Evolutionary conservation across 495 filamentous ascomycete species (phyloP).

Genomic region (Talaromyces adpressus): DNA sequence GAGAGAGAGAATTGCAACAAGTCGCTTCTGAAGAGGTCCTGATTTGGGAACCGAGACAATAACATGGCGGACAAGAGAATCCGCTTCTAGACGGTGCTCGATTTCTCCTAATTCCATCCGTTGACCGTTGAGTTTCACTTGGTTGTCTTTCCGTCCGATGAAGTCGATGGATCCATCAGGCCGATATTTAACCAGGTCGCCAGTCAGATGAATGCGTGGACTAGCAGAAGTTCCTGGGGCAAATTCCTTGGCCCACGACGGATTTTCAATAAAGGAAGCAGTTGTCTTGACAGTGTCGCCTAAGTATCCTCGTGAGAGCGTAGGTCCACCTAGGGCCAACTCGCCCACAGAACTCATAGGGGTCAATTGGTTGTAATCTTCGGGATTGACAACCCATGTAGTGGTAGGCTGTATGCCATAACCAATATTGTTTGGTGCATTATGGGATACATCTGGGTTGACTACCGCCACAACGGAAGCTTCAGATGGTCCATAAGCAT

Average conservation of each 20-base stretch:
- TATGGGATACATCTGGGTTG: constrained; percentile 24
- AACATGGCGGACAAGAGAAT: constrained; percentile 32
- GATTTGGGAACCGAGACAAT: constrained; percentile 40
- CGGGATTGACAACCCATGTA: constrained; percentile 50
- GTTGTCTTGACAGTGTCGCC: constrained; percentile 45
- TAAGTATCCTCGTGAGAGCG: constrained; percentile 46
- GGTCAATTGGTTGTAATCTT: constrained; percentile 37
- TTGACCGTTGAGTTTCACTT: constrained; percentile 63
- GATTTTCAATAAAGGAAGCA: constrained; percentile 35
- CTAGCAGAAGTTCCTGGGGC: constrained; percentile 12
- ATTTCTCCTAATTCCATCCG: constrained; percentile 56
- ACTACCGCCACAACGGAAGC: constrained; percentile 32
- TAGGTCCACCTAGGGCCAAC: constrained; percentile 41
- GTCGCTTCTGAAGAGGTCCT: constrained; percentile 28
- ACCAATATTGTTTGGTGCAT: constrained; percentile 42
- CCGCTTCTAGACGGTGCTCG: constrained; percentile 31
- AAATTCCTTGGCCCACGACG: constrained; percentile 27
- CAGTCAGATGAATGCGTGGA: constrained; percentile 39
- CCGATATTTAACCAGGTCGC: constrained; percentile 47
- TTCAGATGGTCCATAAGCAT: constrained; percentile 56
- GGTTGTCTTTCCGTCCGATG: constrained; percentile 57
- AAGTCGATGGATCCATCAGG: constrained; percentile 44
- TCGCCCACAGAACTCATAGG: constrained; percentile 50
- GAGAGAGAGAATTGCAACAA: constrained; percentile 37
- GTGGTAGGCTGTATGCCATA: constrained; percentile 34